Evolutionary conservation across 495 filamentous ascomycete genomes (phyloP).

Genomic region (Penicillium subrubescens): DNA sequence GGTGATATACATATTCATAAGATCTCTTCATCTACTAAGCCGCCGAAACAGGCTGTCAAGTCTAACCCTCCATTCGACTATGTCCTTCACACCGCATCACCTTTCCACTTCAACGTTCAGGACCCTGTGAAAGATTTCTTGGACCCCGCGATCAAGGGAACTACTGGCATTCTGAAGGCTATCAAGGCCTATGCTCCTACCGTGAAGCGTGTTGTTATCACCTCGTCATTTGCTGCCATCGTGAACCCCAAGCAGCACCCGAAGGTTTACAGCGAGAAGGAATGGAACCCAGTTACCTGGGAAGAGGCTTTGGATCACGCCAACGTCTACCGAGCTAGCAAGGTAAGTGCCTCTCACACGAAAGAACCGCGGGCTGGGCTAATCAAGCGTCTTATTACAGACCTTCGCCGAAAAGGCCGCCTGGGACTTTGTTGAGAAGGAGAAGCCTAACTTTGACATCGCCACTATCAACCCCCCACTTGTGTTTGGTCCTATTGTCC

Average conservation of each 20-base stretch:
- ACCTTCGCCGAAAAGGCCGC: constrained; percentile 69
- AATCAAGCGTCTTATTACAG: constrained; percentile 14
- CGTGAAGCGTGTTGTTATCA: constrained; percentile 83
- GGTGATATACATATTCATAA: not conserved
- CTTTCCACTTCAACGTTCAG: constrained; percentile 73
- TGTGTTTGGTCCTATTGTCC: constrained; percentile 71
- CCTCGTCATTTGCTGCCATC: constrained; percentile 83
- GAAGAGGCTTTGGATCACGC: constrained; percentile 62
- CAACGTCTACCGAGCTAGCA: constrained; percentile 70
- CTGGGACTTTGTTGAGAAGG: constrained; percentile 78
- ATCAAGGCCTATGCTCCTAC: constrained; percentile 72
- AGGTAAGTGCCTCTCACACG: constrained; percentile 38
- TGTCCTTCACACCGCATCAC: constrained; percentile 86
- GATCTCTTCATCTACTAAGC: not conserved
- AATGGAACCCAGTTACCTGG: constrained; percentile 83
- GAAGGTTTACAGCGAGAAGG: constrained; percentile 65
- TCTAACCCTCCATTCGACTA: constrained; percentile 75
- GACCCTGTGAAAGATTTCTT: constrained; percentile 81
- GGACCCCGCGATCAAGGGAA: constrained; percentile 84
- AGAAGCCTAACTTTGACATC: constrained; percentile 77
- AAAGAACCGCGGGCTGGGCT: not conserved
- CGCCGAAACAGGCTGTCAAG: constrained; percentile 55
- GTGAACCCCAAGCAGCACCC: constrained; percentile 52
- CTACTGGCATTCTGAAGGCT: constrained; percentile 74
- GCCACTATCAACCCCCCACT: constrained; percentile 71